Base-by-base conservation (phyloP, 768 basidiomycete genomes). In the Exidia glandulosa region DNA sequence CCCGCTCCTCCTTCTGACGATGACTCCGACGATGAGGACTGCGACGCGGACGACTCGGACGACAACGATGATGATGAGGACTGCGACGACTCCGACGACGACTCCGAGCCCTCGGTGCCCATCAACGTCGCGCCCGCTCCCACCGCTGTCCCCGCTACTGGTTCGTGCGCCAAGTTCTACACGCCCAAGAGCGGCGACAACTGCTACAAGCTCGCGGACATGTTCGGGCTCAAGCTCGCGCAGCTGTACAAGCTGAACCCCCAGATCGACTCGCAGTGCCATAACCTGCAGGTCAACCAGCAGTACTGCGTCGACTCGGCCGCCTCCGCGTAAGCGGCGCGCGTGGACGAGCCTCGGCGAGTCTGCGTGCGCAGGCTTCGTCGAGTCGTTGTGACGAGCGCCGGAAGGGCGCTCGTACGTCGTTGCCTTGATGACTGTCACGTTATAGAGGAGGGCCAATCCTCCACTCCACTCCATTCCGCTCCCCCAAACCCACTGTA, bases 41-140 rank as follows among this genome's bases (percentile, higher is more conserved):
- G 50, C 50, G 14, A 13, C 14, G 14, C 36, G 36, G 36, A 37
- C 12, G 19, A 10, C 36, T 10, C 10, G 12, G 36, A 37, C 36
- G 36, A 37, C 36, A 19, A 45, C 16, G 41, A 45, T 23, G 41
- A 45, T 23, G 41, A 59, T 52, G 34, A 71, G 64, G 30, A 67
- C 70, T 16, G 62, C 65, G 37, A 63, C 55, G 7, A 68, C 69
- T n/a, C 69, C 61, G 23, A 66, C 32, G 45, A 69, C 65, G 56
- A 72, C 56, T 36, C 69, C 65, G 32, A 56, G 27, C 23, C n/a
- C n/a, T n/a, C n/a, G n/a, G n/a, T n/a, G 41, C 41, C 41, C 41
- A 19, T 45, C 12, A 45, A 45, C 41, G 41, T 45, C 16, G 41
- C 41, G 12, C 50, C 30, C 25, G 50, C 50, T 9, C 50, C 50